Evolutionary conservation across 2,329 filamentous ascomycete genomes (phyloP), one percentile per base, ranked within the genome.

Genomic region (Ceratocystis alfenasii): DNA sequence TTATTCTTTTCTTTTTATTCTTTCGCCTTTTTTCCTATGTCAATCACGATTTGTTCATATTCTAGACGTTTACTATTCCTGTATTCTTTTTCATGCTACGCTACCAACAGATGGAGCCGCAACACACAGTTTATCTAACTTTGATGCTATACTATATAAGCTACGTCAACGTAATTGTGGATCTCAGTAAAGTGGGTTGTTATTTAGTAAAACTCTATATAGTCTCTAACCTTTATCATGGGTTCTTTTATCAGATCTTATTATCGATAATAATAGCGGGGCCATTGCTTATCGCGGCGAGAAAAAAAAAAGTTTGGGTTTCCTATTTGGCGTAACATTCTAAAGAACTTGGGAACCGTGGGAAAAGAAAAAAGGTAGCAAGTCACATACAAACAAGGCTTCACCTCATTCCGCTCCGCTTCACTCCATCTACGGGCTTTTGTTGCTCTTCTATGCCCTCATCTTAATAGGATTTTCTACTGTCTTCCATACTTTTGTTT

Each of bases 191-290:
- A 10, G 28, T 5, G 2, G 6, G 30, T 36, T 59, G 55, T 20
- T 2, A n/a, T 36, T 59, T 59, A 33, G 6, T 8, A 22, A 20
- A 59, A 59, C 1, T 0, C 17, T 5, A 5, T 0, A 41, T 5
- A 15, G 36, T 2, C 10, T 15, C 4, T 12, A 41, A 1, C 36
- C 36, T 15, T 3, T 5, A 10, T 12, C 36, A 41, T 15, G 3
- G 36, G 36, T 2, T 41, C 33, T 15, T 15, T 41, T 41, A 41
- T 41, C 36, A 15, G 36, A 1, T 15, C 3, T 41, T 1, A 62
- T 65, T 68, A 68, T 68, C 63, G 67, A 68, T 68, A 69, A 69
- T 60, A 59, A 59, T 1, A 59, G 55, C 55, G 55, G 66, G 68
- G 65, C 68, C 66, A 62, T 65, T 69, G 61, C 67, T 67, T 46